Evolutionary conservation across 768 basidiomycete genomes (phyloP), one percentile per base, ranked within the genome.

Genomic region (Auriscalpium vulgare): DNA sequence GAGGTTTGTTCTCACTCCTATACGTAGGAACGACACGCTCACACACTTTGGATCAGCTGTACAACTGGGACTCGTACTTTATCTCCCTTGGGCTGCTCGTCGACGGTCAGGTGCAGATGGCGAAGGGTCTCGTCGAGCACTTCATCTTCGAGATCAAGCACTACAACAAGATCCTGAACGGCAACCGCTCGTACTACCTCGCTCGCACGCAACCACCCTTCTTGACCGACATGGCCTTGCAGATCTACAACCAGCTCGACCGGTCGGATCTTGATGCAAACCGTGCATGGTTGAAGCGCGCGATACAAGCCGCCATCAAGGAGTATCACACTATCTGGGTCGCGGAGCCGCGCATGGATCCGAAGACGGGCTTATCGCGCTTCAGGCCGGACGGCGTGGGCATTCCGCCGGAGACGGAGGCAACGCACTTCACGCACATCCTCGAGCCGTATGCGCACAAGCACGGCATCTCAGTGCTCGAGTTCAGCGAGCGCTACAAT

Each of bases 241-340:
- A 98, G 69, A 95, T 97, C 68, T 98, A 89, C 76, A 95, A 95
- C 67, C 94, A 94, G 67, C 83, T 97, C 54, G 93, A 97, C 65
- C 85, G 90, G 47, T 85, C 84, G 1, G 87, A 94, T 59, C 71
- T 84, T 56, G 83, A 83, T 37, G 80, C 78, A 46, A 95, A 97
- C 75, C 87, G 88, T 17, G 74, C 76, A 47, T 99, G 95, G 94
- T 81, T 99, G 57, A 97, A 94, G 71, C 84, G 87, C 9, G 95
- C 95, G 3, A 97, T 99, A 56, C 91, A 90, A 68, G 95, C 95
- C 10, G 95, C 95, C 29, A 94, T 99, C 75, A 97, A 97, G 73
- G 95, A 99, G 68, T 99, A 99, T 69, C 95, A 99, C 73, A 91
- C 89, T 44, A 83, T 98, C 61, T 99, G 97, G 97, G 86, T 95